Conservation (phyloP, 352 stramenopile species). For the Globisporangium alternatum region DNA sequence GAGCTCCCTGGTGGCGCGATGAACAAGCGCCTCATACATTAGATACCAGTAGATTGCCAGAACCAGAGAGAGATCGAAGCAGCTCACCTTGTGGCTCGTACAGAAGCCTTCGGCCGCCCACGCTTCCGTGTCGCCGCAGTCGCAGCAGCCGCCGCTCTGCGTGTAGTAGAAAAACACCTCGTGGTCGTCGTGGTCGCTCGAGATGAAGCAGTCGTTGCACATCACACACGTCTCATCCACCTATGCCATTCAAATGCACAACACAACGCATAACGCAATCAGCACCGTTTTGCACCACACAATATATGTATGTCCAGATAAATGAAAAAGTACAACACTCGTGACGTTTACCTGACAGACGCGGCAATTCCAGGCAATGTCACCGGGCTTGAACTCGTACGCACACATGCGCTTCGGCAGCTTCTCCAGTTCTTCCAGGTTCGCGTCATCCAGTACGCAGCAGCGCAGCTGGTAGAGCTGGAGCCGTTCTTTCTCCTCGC, state of each 20-base stretch:
- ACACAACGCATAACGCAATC: neutral
- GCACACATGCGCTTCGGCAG: constrained; percentile 88
- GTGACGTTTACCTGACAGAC: constrained; percentile 59
- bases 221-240: constrained; percentile 95
- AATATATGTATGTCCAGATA: neutral
- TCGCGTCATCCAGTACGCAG: constrained; percentile 57
- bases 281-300: neutral
- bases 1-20: constrained; percentile 41
- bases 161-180: constrained; percentile 95
- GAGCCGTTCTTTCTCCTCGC: constrained; percentile 43
- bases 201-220: constrained; percentile 97
- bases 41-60: neutral
- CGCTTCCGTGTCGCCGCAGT: constrained; percentile 97
- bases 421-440: constrained; percentile 42
- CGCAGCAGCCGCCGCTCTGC: constrained; percentile 95
- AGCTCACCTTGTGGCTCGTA: constrained; percentile 83
- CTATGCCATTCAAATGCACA: constrained; percentile 29
- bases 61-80: neutral
- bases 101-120: constrained; percentile 96
- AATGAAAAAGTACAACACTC: neutral
- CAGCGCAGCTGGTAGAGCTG: constrained; percentile 50
- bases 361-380: constrained; percentile 98
- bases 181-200: constrained; percentile 91
- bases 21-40: neutral
- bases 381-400: constrained; percentile 93